Conservation (phyloP, 1,139 yeast genomes). For the Yamadazyma mexicana region DNA sequence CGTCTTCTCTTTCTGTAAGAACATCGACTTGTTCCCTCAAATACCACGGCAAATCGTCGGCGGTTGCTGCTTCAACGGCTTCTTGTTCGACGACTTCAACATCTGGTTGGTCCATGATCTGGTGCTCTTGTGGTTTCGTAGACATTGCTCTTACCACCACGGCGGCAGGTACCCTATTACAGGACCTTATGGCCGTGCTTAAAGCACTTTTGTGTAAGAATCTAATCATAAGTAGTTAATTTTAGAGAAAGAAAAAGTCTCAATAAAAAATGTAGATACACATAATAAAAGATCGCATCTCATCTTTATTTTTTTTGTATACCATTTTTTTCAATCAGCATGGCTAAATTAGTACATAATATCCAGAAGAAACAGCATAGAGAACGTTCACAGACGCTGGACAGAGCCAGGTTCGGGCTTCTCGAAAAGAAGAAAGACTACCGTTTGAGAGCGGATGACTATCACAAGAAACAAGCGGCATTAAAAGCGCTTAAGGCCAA, state of each 20-base stretch:
- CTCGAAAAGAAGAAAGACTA: conserved; percentile 96
- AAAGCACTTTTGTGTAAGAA: not conserved
- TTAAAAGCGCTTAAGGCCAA: conserved; percentile 72
- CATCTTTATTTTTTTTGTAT: conserved; percentile 1
- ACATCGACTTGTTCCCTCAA: conserved; percentile 44
- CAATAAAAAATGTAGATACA: not conserved
- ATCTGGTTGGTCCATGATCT: too few relatives aligned
- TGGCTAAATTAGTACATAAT: conserved; percentile 84
- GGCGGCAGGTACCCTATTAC: too few relatives aligned
- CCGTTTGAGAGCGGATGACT: conserved; percentile 82
- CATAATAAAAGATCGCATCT: conserved; percentile 1
- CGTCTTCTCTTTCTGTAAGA: conserved; percentile 18
- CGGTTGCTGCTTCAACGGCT: not conserved
- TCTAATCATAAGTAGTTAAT: not conserved
- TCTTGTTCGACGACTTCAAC: not conserved
- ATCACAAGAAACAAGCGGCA: conserved; percentile 84
- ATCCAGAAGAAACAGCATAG: conserved; percentile 94
- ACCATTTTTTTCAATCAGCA: conserved; percentile 20
- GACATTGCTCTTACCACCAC: too few relatives aligned
- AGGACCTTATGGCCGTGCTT: too few relatives aligned
- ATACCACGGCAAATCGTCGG: conserved; percentile 57
- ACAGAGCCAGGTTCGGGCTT: conserved; percentile 74
- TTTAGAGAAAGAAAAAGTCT: not conserved
- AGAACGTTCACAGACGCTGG: conserved; percentile 84
- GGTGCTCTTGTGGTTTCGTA: too few relatives aligned